Evolutionary conservation across 768 basidiomycete genomes (phyloP).

Genomic region (Mycena sanguinolenta): DNA sequence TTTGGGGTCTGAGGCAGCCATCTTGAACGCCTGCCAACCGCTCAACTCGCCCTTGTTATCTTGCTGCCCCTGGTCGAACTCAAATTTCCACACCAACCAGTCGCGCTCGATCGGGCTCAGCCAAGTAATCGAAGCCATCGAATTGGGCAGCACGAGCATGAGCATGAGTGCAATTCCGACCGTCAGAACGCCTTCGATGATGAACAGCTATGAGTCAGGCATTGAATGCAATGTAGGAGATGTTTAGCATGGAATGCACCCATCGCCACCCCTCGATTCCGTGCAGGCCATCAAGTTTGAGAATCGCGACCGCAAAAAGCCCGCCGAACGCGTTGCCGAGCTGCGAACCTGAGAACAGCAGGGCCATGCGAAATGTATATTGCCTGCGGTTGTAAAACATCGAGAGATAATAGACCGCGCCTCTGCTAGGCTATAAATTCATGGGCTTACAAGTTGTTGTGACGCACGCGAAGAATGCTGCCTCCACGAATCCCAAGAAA

Average conservation of each 20-base stretch:
- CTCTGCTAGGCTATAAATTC: constrained; percentile 48
- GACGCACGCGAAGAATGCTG: constrained; percentile 61
- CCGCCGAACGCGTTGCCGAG: constrained; percentile 68
- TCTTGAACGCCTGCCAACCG: constrained; percentile 52
- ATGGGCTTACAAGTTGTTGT: too few species aligned
- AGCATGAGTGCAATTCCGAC: constrained; percentile 59
- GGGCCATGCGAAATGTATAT: constrained; percentile 48
- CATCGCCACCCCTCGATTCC: constrained; percentile 68
- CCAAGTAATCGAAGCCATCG: constrained; percentile 49
- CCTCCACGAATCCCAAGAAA: constrained; percentile 66
- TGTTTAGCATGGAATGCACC: constrained; percentile 24
- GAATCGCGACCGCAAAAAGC: constrained; percentile 62
- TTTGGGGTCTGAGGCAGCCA: constrained; percentile 62
- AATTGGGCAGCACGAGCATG: constrained; percentile 64
- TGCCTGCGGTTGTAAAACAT: constrained; percentile 34
- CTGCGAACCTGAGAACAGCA: constrained; percentile 64
- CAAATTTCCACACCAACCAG: constrained; percentile 59
- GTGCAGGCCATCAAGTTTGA: constrained; percentile 61
- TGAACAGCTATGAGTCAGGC: constrained; percentile 61
- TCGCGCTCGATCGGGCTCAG: constrained; percentile 61
- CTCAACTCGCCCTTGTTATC: constrained; percentile 59
- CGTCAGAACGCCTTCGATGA: constrained; percentile 60
- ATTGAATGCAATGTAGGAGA: constrained; percentile 20
- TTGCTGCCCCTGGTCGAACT: constrained; percentile 59
- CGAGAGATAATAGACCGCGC: constrained; percentile 20